phyloP scores from a whole-genome alignment of 2,329 filamentous ascomycete genomes.

The Trichoderma oligosporum region DNA sequence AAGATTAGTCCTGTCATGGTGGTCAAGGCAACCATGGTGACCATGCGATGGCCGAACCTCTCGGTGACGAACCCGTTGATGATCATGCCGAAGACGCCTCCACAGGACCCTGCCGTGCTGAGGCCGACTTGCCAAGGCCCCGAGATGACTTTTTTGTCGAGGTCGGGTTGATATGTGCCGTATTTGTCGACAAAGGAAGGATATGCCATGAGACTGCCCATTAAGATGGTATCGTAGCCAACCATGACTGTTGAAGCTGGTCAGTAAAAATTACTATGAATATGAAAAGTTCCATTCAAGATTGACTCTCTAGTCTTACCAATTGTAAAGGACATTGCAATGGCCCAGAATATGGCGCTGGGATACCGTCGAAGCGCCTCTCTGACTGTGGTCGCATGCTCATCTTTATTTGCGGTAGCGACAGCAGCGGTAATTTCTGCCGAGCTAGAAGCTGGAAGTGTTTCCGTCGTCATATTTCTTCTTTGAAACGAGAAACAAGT shows the following conservation, averaged over 20 bases:
- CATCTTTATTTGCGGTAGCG: slow-evolving; percentile 23
- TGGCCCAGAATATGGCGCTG: slow-evolving; percentile 33
- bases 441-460: neutral
- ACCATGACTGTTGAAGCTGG: slow-evolving; percentile 34
- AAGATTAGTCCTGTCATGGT: slow-evolving; percentile 29
- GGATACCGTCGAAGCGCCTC: slow-evolving; percentile 27
- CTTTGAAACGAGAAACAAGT: too few relatives aligned
- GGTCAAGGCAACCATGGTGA: slow-evolving; percentile 48
- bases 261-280: too few relatives aligned
- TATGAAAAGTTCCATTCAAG: too few relatives aligned
- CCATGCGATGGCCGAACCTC: slow-evolving; percentile 38
- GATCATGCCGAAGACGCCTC: slow-evolving; percentile 32
- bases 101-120: slow-evolving; percentile 39
- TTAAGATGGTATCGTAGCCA: slow-evolving; percentile 31
- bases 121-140: slow-evolving; percentile 46
- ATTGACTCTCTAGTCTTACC: too few relatives aligned
- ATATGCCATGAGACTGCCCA: slow-evolving; percentile 33
- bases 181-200: slow-evolving; percentile 32
- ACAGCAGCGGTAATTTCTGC: slow-evolving; percentile 17
- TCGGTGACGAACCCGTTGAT: slow-evolving; percentile 24
- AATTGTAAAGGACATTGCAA: slow-evolving; percentile 26
- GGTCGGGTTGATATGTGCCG: slow-evolving; percentile 20
- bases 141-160: slow-evolving; percentile 35
- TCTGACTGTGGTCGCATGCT: slow-evolving; percentile 25
- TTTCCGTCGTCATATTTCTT: slow-evolving; percentile 4